Evolutionary conservation across 805 yeast genomes (phyloP), one percentile per base, ranked within the genome.

Genomic region (Cyberlindnera galapagoensis): DNA sequence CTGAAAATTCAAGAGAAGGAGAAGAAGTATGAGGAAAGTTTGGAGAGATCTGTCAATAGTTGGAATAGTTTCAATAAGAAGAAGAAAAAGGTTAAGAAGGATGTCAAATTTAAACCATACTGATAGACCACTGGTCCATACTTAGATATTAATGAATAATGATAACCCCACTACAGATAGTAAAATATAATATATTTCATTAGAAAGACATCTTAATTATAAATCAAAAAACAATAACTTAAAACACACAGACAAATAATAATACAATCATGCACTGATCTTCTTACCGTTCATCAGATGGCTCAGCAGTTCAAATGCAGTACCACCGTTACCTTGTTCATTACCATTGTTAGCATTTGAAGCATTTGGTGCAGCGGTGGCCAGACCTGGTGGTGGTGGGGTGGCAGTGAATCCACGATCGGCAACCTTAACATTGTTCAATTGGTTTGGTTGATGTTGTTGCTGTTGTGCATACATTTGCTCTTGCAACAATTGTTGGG

Each of bases 211-310:
- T n/a, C n/a, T n/a, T n/a, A n/a, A n/a, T n/a, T n/a, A n/a, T n/a
- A n/a, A n/a, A n/a, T n/a, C n/a, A 14, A 18, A 28, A 24, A 17
- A 26, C 19, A 11, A n/a, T n/a, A 28, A 21, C 12, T 14, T 7
- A 18, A 22, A 23, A 6, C 11, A 7, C 11, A 18, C 6, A 31
- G n/a, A 24, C 26, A 21, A n/a, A 22, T 10, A 10, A 14, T 7
- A 22, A 9, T n/a, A 6, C 7, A 4, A 4, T 31, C 28, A 48
- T 14, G 65, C 61, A 30, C 58, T 49, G 27, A 60, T 53, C 46
- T 63, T 73, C 52, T 80, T 83, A 18, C 94, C 94, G 46, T 80
- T 79, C 77, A 87, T 79, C 52, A 87, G 65, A 56, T 86, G 96
- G 36, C 76, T 84, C 47, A 87, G 67, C 49, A 87, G 67, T 52